These are phyloP conservation scores for Blastomyces silverae DNA, from an alignment of 2,329 filamentous ascomycete genomes.

Conservation along the genomic window DNA sequence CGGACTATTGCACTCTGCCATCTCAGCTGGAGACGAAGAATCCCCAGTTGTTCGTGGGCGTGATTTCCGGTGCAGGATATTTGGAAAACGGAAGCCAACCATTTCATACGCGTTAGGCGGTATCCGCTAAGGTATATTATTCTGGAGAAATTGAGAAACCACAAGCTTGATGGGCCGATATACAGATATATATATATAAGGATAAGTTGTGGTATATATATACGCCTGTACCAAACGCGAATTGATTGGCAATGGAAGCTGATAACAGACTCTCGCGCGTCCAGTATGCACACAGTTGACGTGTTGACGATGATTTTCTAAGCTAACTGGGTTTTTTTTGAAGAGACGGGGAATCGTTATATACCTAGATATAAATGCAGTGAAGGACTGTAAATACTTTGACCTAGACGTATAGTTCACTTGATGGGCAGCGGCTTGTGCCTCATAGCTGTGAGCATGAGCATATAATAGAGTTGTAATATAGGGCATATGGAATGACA, in stretches of 20 bases:
- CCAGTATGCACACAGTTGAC: background rate
- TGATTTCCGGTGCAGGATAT: slow-evolving; percentile 2
- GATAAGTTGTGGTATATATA: background rate
- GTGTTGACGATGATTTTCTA: background rate
- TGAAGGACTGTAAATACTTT: background rate
- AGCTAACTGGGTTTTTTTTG: background rate
- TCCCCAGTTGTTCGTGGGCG: background rate
- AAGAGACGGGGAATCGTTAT: background rate
- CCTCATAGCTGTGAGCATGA: background rate
- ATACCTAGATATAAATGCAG: background rate
- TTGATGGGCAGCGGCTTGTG: background rate
- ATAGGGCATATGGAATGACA: background rate
- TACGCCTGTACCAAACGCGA: background rate
- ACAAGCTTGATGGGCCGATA: background rate
- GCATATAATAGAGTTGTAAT: background rate
- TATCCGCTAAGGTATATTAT: background rate
- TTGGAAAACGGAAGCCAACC: slow-evolving; percentile 8
- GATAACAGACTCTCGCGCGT: background rate
- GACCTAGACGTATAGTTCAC: background rate
- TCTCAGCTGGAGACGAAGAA: background rate
- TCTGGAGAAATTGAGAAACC: background rate
- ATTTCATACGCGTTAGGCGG: background rate
- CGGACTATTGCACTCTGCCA: background rate
- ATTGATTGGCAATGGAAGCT: background rate
- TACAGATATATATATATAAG: background rate